Evolutionary conservation across 2,329 filamentous ascomycete species (phyloP).

Genomic region (Lachnellula hyalina): DNA sequence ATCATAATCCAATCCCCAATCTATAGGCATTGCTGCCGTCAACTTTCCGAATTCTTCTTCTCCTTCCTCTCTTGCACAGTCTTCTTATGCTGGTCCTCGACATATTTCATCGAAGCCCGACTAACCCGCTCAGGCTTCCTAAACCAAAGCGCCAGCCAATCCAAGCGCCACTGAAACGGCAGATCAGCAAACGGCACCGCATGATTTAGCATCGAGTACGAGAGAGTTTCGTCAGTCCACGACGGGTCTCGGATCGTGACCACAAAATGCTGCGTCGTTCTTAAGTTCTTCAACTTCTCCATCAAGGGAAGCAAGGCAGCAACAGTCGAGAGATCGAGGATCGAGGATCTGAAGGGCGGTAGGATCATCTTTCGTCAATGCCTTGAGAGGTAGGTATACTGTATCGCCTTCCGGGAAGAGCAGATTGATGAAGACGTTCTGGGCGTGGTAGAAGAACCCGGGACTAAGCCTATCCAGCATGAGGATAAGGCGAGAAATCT

Average conservation of each 20-base stretch:
- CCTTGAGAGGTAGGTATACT: background rate
- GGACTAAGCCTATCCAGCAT: constrained; percentile 12
- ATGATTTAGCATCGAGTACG: background rate
- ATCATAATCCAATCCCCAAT: too few relatives aligned
- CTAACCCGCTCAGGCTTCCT: background rate
- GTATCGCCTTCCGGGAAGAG: constrained; percentile 6
- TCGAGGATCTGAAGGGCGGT: background rate
- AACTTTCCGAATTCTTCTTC: too few relatives aligned
- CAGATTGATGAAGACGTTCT: constrained; percentile 15
- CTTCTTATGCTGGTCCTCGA: background rate
- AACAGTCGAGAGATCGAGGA: too few relatives aligned
- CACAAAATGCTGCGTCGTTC: too few relatives aligned
- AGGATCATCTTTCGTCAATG: background rate
- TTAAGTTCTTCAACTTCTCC: too few relatives aligned
- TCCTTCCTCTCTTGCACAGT: too few relatives aligned
- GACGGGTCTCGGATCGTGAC: too few relatives aligned
- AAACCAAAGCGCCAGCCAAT: background rate
- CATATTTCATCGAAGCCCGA: background rate
- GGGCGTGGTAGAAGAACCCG: constrained; percentile 8
- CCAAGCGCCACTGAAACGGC: background rate
- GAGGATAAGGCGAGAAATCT: constrained; percentile 6
- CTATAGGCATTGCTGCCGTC: too few relatives aligned
- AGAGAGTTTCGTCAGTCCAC: too few relatives aligned
- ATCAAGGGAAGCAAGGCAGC: too few relatives aligned
- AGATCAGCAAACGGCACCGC: background rate